These are phyloP conservation scores for Firmiana major DNA, from an alignment of 345 rosid species.

Conservation along the genomic window DNA sequence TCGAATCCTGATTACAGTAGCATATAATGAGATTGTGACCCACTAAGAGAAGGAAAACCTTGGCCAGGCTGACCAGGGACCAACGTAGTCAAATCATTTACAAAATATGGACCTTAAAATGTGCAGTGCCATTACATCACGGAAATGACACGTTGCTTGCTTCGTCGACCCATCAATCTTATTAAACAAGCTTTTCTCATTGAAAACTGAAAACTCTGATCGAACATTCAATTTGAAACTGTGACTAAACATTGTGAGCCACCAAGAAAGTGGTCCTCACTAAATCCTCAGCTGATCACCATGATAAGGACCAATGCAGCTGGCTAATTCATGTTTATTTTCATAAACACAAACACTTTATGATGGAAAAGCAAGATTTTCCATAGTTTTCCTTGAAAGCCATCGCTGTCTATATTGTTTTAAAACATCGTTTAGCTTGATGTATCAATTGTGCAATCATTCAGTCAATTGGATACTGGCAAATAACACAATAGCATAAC, in stretches of 20 bases:
- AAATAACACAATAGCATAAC: no score
- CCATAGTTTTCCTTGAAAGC: neutral
- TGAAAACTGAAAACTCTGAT: neutral
- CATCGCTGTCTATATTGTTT: neutral
- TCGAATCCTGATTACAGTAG: neutral
- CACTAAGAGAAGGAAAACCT: neutral
- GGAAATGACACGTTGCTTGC: neutral
- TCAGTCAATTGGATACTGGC: no score
- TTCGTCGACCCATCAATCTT: neutral
- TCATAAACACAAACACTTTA: neutral
- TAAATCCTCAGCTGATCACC: neutral
- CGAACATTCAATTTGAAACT: neutral
- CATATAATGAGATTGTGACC: neutral
- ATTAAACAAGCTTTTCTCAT: neutral
- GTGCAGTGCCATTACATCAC: neutral
- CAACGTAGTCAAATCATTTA: neutral
- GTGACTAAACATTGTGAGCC: neutral
- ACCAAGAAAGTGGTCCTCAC: neutral
- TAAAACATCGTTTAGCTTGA: neutral
- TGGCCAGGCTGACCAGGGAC: neutral
- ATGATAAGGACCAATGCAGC: neutral
- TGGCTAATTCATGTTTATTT: neutral
- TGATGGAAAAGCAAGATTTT: neutral
- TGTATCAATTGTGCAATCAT: neutral
- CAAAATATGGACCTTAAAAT: neutral